Conservation (phyloP, 345 rosid species). For the Cardamine resedifolia region DNA sequence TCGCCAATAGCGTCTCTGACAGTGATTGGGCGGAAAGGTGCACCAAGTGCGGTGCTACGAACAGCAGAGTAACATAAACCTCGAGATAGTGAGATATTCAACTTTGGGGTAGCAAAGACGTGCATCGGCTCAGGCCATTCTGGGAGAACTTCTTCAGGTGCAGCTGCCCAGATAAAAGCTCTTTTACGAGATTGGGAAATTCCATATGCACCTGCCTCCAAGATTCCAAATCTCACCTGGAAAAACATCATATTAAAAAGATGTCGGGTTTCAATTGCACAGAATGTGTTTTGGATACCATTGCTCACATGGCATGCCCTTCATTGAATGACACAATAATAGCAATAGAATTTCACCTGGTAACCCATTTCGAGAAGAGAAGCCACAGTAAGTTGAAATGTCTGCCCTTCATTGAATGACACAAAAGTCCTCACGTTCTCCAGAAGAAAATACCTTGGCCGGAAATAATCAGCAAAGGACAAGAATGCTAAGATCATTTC, state of each 20-base stretch:
- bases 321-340: neutral
- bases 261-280: neutral
- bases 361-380: conserved; percentile 61
- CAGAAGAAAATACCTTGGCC: conserved; percentile 84
- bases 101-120: conserved; percentile 63
- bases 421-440: conserved; percentile 91
- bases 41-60: conserved; percentile 70
- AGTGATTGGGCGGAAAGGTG: conserved; percentile 89
- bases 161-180: conserved; percentile 92
- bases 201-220: conserved; percentile 94
- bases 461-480: conserved; percentile 80
- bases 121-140: conserved; percentile 99
- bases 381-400: conserved; percentile 76
- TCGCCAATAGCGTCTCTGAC: conserved; percentile 92
- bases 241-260: conserved; percentile 5
- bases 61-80: conserved; percentile 66
- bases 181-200: conserved; percentile 88
- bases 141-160: conserved; percentile 80
- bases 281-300: neutral
- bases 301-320: neutral
- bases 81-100: conserved; percentile 54
- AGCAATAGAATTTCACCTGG: conserved; percentile 41
- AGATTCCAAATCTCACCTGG: conserved; percentile 88
- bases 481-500: conserved; percentile 54
- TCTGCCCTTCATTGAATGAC: conserved; percentile 78